A percentile compares a stretch with the other conserved stretches of the same genome.
phyloP scores from a whole-genome alignment of 176 grass and related monocot species.

The maize (Zea mays) region DNA sequence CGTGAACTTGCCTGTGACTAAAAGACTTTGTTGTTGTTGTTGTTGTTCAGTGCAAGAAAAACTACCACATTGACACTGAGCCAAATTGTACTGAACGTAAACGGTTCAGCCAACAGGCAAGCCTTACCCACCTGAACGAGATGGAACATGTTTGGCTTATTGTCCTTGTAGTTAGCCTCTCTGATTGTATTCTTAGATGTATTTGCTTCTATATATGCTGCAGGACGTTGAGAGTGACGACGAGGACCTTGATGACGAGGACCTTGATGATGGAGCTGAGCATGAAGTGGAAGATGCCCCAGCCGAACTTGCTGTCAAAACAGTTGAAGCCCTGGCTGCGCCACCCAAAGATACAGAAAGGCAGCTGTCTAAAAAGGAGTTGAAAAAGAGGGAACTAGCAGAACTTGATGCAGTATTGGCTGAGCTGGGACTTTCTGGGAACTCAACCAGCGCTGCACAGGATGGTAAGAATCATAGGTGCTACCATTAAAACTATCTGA shows the following conservation, averaged over 20 bases:
- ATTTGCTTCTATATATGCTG: constrained; percentile 24
- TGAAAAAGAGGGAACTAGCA: constrained; percentile 95
- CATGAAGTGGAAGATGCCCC: constrained; percentile 46
- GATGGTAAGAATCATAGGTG: constrained; percentile 40
- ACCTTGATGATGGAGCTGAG: constrained; percentile 55
- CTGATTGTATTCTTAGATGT: constrained; percentile 33
- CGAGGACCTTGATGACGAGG: constrained; percentile 71
- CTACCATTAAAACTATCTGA: not conserved
- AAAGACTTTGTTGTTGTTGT: too few species aligned
- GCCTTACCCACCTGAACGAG: too few species aligned
- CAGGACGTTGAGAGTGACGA: constrained; percentile 94
- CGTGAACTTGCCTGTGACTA: too few species aligned
- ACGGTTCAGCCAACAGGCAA: too few species aligned
- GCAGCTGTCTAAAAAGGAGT: constrained; percentile 94
- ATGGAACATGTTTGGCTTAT: constrained; percentile 2
- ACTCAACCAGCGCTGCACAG: constrained; percentile 39
- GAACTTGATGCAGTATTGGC: constrained; percentile 94
- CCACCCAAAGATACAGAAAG: constrained; percentile 87
- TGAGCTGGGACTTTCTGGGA: constrained; percentile 80
- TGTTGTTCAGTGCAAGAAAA: too few species aligned
- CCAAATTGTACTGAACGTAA: too few species aligned
- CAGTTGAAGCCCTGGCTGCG: constrained; percentile 37
- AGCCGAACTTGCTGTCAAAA: constrained; percentile 46
- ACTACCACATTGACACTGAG: too few species aligned
- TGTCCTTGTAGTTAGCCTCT: not conserved